Conservation (phyloP, 768 basidiomycete genomes). For the Tremella mesenterica region DNA sequence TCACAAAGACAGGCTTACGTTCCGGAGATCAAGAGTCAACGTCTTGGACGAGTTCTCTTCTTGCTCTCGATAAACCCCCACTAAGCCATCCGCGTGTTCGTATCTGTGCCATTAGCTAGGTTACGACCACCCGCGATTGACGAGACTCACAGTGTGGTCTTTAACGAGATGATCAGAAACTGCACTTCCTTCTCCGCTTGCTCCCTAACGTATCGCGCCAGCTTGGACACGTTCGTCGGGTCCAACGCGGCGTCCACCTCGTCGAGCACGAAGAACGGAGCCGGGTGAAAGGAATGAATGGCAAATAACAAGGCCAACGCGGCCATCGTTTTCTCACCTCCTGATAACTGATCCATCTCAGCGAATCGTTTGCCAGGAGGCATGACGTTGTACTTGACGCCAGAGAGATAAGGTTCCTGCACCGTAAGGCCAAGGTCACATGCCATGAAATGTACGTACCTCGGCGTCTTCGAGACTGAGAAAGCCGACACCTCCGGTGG, state of each 20-base stretch:
- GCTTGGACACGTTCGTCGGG: conserved; percentile 95
- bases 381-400: conserved; percentile 99
- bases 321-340: conserved; percentile 97
- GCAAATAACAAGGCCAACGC: conserved; percentile 93
- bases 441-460: conserved; percentile 48
- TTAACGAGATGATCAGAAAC: conserved; percentile 95
- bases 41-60: conserved; percentile 86
- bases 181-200: conserved; percentile 82
- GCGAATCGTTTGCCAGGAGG: conserved; percentile 98
- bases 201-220: conserved; percentile 81
- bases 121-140: neutral
- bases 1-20: conserved; percentile 3
- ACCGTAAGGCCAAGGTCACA: neutral
- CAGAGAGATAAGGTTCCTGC: conserved; percentile 72
- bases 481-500: conserved; percentile 80
- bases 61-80: conserved; percentile 90
- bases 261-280: conserved; percentile 18
- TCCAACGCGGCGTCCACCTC: conserved; percentile 69
- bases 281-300: conserved; percentile 56
- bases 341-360: conserved; percentile 97
- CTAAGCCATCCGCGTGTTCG: conserved; percentile 78
- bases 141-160: conserved; percentile 58
- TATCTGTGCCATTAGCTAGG: conserved; percentile 47
- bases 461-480: conserved; percentile 92
- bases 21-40: conserved; percentile 72